Evolutionary conservation across 1,284 basidiomycete species (phyloP).

Genomic region (Malassezia slooffiae): DNA sequence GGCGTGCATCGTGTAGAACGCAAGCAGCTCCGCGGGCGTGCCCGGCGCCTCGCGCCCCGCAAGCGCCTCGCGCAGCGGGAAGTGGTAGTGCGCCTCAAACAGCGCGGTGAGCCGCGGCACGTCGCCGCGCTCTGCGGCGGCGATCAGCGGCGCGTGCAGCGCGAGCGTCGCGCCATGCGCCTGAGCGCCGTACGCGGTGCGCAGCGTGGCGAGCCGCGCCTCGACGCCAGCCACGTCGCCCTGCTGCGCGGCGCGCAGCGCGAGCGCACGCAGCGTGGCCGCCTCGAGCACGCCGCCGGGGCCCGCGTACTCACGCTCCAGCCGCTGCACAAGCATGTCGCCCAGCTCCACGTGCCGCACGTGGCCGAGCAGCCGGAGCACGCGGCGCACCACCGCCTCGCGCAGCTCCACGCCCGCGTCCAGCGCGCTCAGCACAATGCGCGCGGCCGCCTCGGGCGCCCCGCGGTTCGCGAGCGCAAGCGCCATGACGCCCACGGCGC

Average conservation of each 20-base stretch:
- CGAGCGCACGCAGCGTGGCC: constrained; percentile 1
- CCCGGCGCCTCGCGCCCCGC: background rate
- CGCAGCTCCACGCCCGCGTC: background rate
- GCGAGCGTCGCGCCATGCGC: too few relatives aligned
- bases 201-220: background rate
- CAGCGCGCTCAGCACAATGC: background rate
- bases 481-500: constrained; percentile 1
- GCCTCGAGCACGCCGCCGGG: background rate
- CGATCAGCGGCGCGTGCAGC: too few relatives aligned
- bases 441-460: constrained; percentile 6
- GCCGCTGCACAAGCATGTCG: constrained; percentile 4
- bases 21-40: background rate
- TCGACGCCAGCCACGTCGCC: background rate
- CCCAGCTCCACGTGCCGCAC: constrained; percentile 3
- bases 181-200: too few relatives aligned
- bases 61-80: too few relatives aligned
- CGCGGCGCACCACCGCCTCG: constrained; percentile 10
- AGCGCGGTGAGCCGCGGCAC: too few relatives aligned
- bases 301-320: background rate
- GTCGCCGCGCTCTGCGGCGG: too few relatives aligned
- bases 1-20: constrained; percentile 3
- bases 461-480: constrained; percentile 13
- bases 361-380: constrained; percentile 5
- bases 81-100: too few relatives aligned
- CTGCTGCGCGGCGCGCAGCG: constrained; percentile 3